A percentile compares a stretch with the other conserved stretches of the same genome.
These are phyloP conservation scores for Kalanchoe fedtschenkoi DNA, from an alignment of 164 flowering plant species.

Conservation along the genomic window DNA sequence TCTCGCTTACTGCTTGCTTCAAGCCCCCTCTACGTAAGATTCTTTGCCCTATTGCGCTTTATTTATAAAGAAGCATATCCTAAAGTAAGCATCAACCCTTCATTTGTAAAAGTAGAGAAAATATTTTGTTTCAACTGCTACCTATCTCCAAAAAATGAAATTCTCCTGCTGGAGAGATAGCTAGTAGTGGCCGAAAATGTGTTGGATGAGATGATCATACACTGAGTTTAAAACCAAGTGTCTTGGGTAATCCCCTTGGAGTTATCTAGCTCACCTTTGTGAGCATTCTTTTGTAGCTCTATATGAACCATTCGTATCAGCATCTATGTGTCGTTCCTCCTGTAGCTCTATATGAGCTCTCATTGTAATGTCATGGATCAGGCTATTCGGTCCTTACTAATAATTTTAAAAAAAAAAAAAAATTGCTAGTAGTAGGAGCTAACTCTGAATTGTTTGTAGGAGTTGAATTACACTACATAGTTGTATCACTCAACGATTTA, in stretches of 20 bases:
- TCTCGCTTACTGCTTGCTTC: constrained; percentile 88
- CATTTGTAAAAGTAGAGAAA: neutral
- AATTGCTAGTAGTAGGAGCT: neutral
- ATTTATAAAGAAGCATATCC: neutral
- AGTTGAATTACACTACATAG: neutral
- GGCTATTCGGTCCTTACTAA: too few relatives aligned
- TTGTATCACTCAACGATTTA: neutral
- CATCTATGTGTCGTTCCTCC: too few relatives aligned
- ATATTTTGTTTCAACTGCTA: neutral
- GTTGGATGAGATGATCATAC: too few relatives aligned
- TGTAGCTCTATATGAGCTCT: too few relatives aligned
- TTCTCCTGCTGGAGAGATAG: neutral
- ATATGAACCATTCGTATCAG: too few relatives aligned
- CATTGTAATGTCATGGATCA: too few relatives aligned
- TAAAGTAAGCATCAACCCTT: neutral
- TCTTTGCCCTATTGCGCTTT: neutral
- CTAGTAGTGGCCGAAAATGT: too few relatives aligned
- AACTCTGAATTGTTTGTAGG: neutral
- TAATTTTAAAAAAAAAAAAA: too few relatives aligned
- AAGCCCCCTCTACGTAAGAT: constrained; percentile 98
- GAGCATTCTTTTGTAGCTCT: too few relatives aligned
- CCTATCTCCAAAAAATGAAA: neutral
- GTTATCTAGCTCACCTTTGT: too few relatives aligned
- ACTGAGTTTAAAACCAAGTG: too few relatives aligned
- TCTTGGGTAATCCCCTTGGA: too few relatives aligned